Conservation (phyloP, 106 monocot genomes). For the Narthecium ossifragum region DNA sequence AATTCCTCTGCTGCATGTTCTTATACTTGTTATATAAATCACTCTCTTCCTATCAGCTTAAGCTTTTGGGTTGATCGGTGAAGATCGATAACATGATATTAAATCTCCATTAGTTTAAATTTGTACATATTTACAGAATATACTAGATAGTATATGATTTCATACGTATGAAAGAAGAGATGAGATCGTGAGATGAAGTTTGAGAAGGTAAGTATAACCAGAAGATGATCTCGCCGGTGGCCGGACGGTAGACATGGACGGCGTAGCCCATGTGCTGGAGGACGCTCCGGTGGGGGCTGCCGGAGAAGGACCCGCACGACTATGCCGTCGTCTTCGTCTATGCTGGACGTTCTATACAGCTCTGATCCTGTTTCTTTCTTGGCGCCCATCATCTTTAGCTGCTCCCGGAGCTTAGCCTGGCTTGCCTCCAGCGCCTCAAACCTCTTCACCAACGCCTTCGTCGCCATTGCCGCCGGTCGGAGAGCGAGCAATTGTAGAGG, state of each 20-base stretch:
- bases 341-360: not conserved
- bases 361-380: not conserved
- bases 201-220: conserved; percentile 9
- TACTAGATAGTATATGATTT: too few relatives aligned
- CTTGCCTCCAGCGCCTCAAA: conserved; percentile 30
- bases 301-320: conserved; percentile 19
- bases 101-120: too few relatives aligned
- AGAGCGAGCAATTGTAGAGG: too few relatives aligned
- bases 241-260: conserved; percentile 17
- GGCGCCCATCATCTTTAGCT: conserved; percentile 2
- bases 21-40: too few relatives aligned
- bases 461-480: not conserved
- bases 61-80: too few relatives aligned
- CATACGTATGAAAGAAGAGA: not conserved
- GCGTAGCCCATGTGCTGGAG: conserved; percentile 34
- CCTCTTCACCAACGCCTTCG: conserved; percentile 20
- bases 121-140: too few relatives aligned
- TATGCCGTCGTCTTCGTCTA: not conserved
- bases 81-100: not conserved
- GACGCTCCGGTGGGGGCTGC: conserved; percentile 16
- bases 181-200: too few relatives aligned
- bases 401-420: conserved; percentile 31
- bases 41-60: too few relatives aligned
- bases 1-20: too few relatives aligned
- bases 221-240: conserved; percentile 28